Evolutionary conservation across 495 filamentous ascomycete species (phyloP), one percentile per base, ranked within the genome.

Genomic region (Trichoderma erinaceum): DNA sequence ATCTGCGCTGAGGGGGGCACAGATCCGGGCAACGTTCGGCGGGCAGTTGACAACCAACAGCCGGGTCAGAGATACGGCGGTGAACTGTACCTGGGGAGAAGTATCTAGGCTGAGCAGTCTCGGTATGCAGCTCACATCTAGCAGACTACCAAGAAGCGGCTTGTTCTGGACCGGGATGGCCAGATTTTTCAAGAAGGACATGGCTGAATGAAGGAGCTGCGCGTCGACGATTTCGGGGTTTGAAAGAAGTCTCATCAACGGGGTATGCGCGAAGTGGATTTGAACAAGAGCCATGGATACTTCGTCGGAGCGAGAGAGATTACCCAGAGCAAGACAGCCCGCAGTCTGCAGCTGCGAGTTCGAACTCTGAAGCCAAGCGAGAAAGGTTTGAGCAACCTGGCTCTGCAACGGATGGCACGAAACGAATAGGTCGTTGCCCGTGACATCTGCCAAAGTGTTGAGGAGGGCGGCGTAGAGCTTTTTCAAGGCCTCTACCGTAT

Each of bases 171-270:
- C 73, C 2, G 89, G 85, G 67, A 94, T 87, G 43, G 90, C 88
- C 3, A 94, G 81, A 71, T 95, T 94, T 72, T 91, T 93, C 66
- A 93, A 78, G 71, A 93, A 91, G n/a, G 89, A 84, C 10, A 92
- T 80, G 5, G 82, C 79, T 11, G 89, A 84, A 74, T 92, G 89
- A 3, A 90, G 78, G 0, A 91, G 82, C 32, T 87, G 84, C 0
- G 76, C 69, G 70, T 81, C 71, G 44, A 67, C 69, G 23, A 76
- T 64, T 5, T 68, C 44, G 1, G 63, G 66, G 23, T 75, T 64
- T 38, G 73, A 44, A 15, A 92, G 77, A 41, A 88, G 82, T 0
- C 73, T 68, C 44, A 86, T 79, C 10, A 94, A 74, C 2, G 83
- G 78, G 11, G 77, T 73, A 66, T 90, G 87, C 7, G 92, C 79